phyloP scores from a whole-genome alignment of 495 filamentous ascomycete genomes.

The Penicillium maclennaniae region DNA sequence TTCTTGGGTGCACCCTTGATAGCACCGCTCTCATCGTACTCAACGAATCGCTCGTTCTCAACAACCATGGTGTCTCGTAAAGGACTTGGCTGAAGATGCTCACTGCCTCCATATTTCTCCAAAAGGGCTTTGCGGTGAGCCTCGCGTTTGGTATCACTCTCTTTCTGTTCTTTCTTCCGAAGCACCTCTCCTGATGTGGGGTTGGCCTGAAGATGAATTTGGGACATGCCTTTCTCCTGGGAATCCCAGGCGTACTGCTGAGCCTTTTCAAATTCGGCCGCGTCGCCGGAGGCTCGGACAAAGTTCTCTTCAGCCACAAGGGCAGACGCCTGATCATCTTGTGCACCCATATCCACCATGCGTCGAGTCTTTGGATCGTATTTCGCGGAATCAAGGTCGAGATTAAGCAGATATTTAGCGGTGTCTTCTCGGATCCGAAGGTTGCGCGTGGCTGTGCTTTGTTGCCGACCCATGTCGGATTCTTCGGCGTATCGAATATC shows the following conservation, averaged over 20 bases:
- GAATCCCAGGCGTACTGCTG: constrained; percentile 92
- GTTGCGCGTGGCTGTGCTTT: constrained; percentile 85
- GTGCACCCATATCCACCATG: constrained; percentile 87
- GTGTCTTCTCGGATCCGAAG: constrained; percentile 93
- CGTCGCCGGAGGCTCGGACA: constrained; percentile 85
- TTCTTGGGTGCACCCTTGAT: constrained; percentile 84
- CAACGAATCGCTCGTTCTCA: constrained; percentile 84
- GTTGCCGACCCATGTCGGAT: constrained; percentile 91
- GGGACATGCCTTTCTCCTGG: constrained; percentile 72
- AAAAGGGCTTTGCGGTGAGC: constrained; percentile 67
- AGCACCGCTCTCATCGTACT: constrained; percentile 85
- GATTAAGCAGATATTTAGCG: constrained; percentile 93
- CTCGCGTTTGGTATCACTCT: constrained; percentile 61
- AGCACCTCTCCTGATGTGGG: constrained; percentile 85
- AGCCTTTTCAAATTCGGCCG: constrained; percentile 88
- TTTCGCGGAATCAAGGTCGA: constrained; percentile 93
- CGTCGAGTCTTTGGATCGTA: constrained; percentile 96
- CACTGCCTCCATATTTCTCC: constrained; percentile 80
- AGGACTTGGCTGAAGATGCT: constrained; percentile 58
- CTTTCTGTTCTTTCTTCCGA: constrained; percentile 72
- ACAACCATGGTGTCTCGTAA: constrained; percentile 63
- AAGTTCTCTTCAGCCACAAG: constrained; percentile 94
- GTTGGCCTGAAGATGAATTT: constrained; percentile 90
- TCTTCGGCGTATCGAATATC: constrained; percentile 88
- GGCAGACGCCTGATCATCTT: constrained; percentile 74